A percentile compares a stretch with the other conserved stretches of the same genome.
These are phyloP conservation scores for Millerozyma miso DNA, from an alignment of 805 yeast species.

Conservation along the genomic window DNA sequence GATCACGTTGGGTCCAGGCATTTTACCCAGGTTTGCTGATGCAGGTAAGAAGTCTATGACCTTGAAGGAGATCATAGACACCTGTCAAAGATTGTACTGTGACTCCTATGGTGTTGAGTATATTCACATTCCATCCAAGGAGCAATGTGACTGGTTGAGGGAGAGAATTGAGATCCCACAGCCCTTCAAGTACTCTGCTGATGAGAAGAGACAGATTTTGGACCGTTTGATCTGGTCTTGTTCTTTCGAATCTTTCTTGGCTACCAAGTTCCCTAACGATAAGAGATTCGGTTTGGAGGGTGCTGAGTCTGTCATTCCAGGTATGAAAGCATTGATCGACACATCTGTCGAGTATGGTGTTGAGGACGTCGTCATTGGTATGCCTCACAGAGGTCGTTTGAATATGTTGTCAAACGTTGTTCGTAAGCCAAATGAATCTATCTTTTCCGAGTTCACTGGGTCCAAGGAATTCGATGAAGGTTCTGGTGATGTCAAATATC, in stretches of 20 bases:
- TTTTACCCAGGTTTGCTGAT: slow-evolving; percentile 82
- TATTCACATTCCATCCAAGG: slow-evolving; percentile 93
- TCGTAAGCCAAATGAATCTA: slow-evolving; percentile 97
- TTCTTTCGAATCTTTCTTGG: slow-evolving; percentile 85
- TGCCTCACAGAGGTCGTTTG: slow-evolving; percentile 99
- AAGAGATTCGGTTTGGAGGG: slow-evolving; percentile 99
- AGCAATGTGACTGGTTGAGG: slow-evolving; percentile 97
- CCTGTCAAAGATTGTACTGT: slow-evolving; percentile 84
- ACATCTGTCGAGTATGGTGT: slow-evolving; percentile 88
- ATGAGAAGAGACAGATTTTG: slow-evolving; percentile 92
- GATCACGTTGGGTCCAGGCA: slow-evolving; percentile 95
- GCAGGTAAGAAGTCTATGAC: slow-evolving; percentile 62
- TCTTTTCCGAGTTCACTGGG: slow-evolving; percentile 93
- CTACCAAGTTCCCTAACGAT: slow-evolving; percentile 96
- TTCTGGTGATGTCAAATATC: slow-evolving; percentile 98
- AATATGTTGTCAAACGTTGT: slow-evolving; percentile 97
- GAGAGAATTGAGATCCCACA: slow-evolving; percentile 90
- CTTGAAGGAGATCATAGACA: slow-evolving; percentile 69
- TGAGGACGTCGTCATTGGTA: slow-evolving; percentile 95
- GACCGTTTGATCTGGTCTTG: slow-evolving; percentile 97
- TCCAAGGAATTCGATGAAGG: slow-evolving; percentile 90
- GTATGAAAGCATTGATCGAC: slow-evolving; percentile 93
- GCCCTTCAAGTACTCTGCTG: slow-evolving; percentile 77
- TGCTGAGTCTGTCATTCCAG: slow-evolving; percentile 94
- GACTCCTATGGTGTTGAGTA: slow-evolving; percentile 89